phyloP scores from a whole-genome alignment of 192 early-diverging fungal species.

The Backusella luteola region DNA sequence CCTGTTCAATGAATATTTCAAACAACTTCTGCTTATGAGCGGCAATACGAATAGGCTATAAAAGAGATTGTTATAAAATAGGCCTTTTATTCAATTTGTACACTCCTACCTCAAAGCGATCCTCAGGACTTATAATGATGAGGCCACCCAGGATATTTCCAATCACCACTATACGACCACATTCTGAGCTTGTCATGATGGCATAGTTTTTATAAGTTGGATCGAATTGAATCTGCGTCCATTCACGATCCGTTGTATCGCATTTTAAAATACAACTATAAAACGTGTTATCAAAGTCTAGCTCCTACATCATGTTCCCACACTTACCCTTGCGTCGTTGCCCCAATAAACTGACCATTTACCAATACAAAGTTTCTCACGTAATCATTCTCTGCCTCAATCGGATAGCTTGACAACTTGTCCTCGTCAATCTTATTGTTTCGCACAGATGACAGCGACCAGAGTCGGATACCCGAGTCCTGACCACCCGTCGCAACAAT shows the following conservation, averaged over 20 bases:
- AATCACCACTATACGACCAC: constrained; percentile 51
- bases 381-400: constrained; percentile 33
- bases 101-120: constrained; percentile 37
- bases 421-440: constrained; percentile 52
- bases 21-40: constrained; percentile 45
- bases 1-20: constrained; percentile 36
- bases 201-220: constrained; percentile 38
- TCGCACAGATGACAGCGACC: constrained; percentile 55
- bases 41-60: constrained; percentile 35
- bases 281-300: neutral
- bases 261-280: constrained; percentile 18
- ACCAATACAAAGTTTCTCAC: constrained; percentile 50
- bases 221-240: neutral
- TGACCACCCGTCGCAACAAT: constrained; percentile 75
- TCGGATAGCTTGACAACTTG: constrained; percentile 25
- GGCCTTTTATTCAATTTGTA: neutral
- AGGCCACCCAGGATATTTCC: constrained; percentile 58
- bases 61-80: neutral
- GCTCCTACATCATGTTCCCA: too few relatives aligned
- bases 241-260: neutral
- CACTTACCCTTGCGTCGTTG: constrained; percentile 40
- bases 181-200: constrained; percentile 50
- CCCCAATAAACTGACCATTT: constrained; percentile 27
- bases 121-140: constrained; percentile 43
- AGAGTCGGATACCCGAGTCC: constrained; percentile 77